Conservation (phyloP, 352 stramenopile genomes). For the Pythium biforme region DNA sequence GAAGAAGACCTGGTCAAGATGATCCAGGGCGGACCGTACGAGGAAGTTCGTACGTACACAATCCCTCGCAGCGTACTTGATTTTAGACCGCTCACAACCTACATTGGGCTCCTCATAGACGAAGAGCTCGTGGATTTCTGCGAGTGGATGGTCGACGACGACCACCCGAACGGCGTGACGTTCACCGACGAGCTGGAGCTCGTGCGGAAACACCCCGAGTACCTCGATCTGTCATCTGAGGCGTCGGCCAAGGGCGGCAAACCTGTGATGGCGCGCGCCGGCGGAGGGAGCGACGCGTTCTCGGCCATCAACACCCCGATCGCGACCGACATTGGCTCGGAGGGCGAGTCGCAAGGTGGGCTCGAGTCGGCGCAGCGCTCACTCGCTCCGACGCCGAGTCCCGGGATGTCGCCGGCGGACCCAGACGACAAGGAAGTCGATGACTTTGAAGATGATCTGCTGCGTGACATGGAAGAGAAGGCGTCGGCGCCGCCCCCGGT, state of each 20-base stretch:
- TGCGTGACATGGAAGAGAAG: slow-evolving; percentile 73
- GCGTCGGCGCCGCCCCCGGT: slow-evolving; percentile 14
- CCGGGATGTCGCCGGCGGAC: slow-evolving; percentile 43
- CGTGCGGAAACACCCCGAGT: slow-evolving; percentile 80
- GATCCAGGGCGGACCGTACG: slow-evolving; percentile 63
- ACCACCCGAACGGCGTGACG: slow-evolving; percentile 64
- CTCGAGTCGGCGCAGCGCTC: slow-evolving; percentile 66
- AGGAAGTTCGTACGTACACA: slow-evolving; percentile 65
- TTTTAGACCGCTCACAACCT: not conserved
- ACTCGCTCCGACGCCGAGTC: slow-evolving; percentile 54
- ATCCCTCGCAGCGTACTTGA: not conserved
- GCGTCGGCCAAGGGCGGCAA: slow-evolving; percentile 38
- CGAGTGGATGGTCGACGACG: slow-evolving; percentile 83
- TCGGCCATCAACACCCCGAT: slow-evolving; percentile 73
- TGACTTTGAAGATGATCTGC: slow-evolving; percentile 74
- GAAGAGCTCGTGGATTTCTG: slow-evolving; percentile 87
- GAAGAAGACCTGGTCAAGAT: slow-evolving; percentile 86
- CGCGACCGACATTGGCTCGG: slow-evolving; percentile 64
- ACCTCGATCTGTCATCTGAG: slow-evolving; percentile 59
- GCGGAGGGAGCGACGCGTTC: slow-evolving; percentile 29
- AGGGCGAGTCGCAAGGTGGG: slow-evolving; percentile 58
- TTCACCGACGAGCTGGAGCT: slow-evolving; percentile 83
- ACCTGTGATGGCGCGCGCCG: slow-evolving; percentile 21
- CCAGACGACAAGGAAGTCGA: slow-evolving; percentile 73
- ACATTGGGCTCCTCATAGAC: too few species aligned